These are phyloP conservation scores for Berberis thunbergii DNA, from an alignment of 164 flowering plant species.

Conservation along the genomic window DNA sequence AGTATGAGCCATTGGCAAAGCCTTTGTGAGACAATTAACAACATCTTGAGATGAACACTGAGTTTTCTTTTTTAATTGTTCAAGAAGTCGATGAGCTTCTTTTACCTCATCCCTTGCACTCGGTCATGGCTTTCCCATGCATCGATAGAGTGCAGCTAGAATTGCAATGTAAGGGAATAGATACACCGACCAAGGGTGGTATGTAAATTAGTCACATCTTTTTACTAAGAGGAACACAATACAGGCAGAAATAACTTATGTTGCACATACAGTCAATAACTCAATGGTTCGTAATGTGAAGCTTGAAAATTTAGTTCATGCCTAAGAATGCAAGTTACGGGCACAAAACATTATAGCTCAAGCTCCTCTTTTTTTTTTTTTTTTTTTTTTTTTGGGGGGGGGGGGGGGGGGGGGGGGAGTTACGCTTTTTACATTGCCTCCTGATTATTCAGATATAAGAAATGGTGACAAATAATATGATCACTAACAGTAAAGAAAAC, in stretches of 20 bases:
- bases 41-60: constrained; percentile 10
- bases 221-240: not conserved
- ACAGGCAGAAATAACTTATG: not conserved
- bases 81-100: constrained; percentile 41
- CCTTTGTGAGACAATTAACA: constrained; percentile 3
- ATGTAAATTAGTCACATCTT: not conserved
- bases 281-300: too few species aligned
- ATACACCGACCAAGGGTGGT: constrained; percentile 21
- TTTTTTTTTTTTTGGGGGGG: too few species aligned
- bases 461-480: too few species aligned
- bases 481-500: too few species aligned
- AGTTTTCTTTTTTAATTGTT: constrained; percentile 35
- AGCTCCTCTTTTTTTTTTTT: too few species aligned
- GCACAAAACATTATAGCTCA: too few species aligned
- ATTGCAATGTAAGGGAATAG: constrained; percentile 40
- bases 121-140: constrained; percentile 43
- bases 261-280: not conserved
- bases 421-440: too few species aligned
- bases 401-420: too few species aligned
- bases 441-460: too few species aligned
- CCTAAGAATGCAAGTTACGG: too few species aligned
- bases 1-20: constrained; percentile 2
- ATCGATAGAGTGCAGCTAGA: constrained; percentile 41
- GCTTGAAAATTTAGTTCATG: too few species aligned
- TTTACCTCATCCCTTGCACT: constrained; percentile 29